A percentile compares a stretch with the other conserved stretches of the same genome.
Conservation (phyloP, 352 stramenopile genomes). For the Globisporangium viniferum region DNA sequence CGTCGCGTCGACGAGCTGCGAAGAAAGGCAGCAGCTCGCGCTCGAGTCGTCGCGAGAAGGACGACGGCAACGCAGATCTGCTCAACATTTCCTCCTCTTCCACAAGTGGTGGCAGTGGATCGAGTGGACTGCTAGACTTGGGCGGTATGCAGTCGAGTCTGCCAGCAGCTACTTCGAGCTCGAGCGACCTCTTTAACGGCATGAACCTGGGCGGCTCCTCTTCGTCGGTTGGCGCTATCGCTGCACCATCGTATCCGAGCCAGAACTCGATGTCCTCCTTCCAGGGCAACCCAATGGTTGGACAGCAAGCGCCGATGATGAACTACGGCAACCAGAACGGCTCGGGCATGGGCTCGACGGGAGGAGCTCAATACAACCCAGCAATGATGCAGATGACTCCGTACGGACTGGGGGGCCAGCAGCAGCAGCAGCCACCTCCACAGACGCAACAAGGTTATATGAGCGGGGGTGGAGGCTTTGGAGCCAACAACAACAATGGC, state of each 20-base stretch:
- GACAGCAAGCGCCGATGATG: slow-evolving; percentile 18
- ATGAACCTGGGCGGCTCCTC: slow-evolving; percentile 44
- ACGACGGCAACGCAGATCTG: slow-evolving; percentile 51
- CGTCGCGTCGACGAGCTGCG: slow-evolving; percentile 58
- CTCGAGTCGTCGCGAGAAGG: slow-evolving; percentile 48
- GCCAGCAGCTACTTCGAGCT: slow-evolving; percentile 28
- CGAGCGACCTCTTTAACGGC: slow-evolving; percentile 57
- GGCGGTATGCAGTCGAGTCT: slow-evolving; percentile 41
- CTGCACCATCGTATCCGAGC: slow-evolving; percentile 32
- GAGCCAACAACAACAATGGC: slow-evolving; percentile 21
- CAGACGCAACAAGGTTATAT: slow-evolving; percentile 45
- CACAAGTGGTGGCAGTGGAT: slow-evolving; percentile 24
- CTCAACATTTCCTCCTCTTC: slow-evolving; percentile 46
- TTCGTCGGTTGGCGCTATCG: neutral
- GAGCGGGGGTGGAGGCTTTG: slow-evolving; percentile 32
- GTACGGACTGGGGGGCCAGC: slow-evolving; percentile 46
- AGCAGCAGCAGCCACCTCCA: slow-evolving; percentile 24
- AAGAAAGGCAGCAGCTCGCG: slow-evolving; percentile 57
- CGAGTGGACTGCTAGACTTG: slow-evolving; percentile 52
- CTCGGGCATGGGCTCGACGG: slow-evolving; percentile 20
- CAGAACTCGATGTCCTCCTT: slow-evolving; percentile 40
- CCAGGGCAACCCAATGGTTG: slow-evolving; percentile 5
- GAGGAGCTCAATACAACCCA: slow-evolving; percentile 39
- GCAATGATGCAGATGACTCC: slow-evolving; percentile 77
- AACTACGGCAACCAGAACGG: slow-evolving; percentile 30